These are phyloP conservation scores for Cetraspora pellucida DNA, from an alignment of 192 early-diverging fungal species.

Conservation along the genomic window DNA sequence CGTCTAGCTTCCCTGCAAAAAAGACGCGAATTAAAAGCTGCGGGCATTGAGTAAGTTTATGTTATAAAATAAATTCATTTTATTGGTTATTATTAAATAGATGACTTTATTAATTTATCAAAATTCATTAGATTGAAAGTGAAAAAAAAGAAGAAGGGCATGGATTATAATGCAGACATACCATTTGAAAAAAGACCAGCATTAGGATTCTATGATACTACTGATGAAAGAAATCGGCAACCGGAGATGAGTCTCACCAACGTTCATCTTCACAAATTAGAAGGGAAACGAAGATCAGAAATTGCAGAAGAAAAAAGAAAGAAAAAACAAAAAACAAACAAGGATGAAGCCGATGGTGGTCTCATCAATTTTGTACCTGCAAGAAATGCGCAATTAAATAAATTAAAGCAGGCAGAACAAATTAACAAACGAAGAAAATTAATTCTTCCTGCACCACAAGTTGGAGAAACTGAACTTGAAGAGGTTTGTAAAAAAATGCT, in stretches of 20 bases:
- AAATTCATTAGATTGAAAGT: constrained; percentile 45
- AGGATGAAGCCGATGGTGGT: constrained; percentile 57
- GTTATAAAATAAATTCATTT: neutral
- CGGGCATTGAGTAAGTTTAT: constrained; percentile 80
- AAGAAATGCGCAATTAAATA: constrained; percentile 43
- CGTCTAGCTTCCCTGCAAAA: constrained; percentile 91
- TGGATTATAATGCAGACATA: constrained; percentile 97
- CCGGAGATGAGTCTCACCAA: constrained; percentile 70
- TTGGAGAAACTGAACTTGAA: constrained; percentile 87
- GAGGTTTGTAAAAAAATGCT: constrained; percentile 44
- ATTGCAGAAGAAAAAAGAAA: constrained; percentile 80
- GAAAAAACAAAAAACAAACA: constrained; percentile 76
- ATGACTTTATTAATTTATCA: constrained; percentile 1
- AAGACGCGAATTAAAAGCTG: constrained; percentile 92
- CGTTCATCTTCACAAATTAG: constrained; percentile 77
- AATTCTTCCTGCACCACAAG: constrained; percentile 87
- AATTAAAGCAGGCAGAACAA: constrained; percentile 73
- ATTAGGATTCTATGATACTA: constrained; percentile 91
- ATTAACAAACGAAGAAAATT: constrained; percentile 75
- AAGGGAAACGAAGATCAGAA: constrained; percentile 82
- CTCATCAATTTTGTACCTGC: constrained; percentile 60
- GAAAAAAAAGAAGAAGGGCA: constrained; percentile 72
- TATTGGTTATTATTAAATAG: neutral
- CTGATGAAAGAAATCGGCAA: constrained; percentile 74
- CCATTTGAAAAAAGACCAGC: constrained; percentile 89